Base-by-base conservation (phyloP, 1,139 yeast genomes). In the Debaryomycetaceae sp. region DNA sequence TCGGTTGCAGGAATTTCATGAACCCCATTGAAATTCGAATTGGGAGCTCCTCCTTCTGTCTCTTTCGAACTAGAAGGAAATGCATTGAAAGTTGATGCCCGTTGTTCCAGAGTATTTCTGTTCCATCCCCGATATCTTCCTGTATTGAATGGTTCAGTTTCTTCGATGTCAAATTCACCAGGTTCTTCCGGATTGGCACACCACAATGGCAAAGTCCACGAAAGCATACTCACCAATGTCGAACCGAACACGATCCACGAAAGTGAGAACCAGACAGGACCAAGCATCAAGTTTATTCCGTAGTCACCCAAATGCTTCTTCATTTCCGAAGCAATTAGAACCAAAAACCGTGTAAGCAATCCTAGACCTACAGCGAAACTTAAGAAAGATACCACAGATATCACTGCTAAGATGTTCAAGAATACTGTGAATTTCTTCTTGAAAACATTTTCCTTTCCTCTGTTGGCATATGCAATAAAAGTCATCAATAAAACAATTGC, bases 181-280 rank as follows among this genome's bases (percentile, higher is more conserved):
- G 48, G 51, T 1, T 49, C 59, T 0, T 53, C 52, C 1, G 75
- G 75, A 43, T 70, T 69, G 11, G 73, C 71, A 55, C 75, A 71
- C 76, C 76, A 71, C 17, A 65, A 45, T 0, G 76, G 75, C 7
- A 67, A 48, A 3, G 56, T 56, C 75, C 76, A 70, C 8, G 69
- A 47, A 6, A 60, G 33, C 58, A 53, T 54, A 5, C 52, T 41
- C 1, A 74, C 34, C 3, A 65, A 36, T 0, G 67, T 37, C 8
- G 61, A 41, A 0, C 46, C 56, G 30, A 63, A 56, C 1, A 61
- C 46, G 1, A 59, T 16, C 79, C 79, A 73, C 11, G 67, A 45
- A n/a, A 75, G 30, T 31, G 60, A 41, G 41, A 75, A 67, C 74
- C 78, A 78, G 0, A 52, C 43, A 0, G 36, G 32, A 0, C 83